Percentiles rank a stretch among this genome's conserved stretches.
phyloP scores from a whole-genome alignment of 176 grass and related monocot species.

The Raddia distichophylla region DNA sequence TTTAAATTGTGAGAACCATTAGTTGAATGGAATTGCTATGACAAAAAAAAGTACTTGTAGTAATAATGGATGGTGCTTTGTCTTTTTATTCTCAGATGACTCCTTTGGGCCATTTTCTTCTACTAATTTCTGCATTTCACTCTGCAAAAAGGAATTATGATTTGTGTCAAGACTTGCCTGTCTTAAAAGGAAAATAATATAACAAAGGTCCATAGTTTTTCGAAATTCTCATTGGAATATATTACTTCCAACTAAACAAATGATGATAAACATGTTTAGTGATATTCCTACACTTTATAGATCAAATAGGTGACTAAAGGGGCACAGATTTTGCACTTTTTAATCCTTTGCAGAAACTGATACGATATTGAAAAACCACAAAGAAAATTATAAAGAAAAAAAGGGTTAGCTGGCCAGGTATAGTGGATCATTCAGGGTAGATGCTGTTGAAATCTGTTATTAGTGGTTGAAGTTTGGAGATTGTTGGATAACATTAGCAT shows the following conservation, averaged over 20 bases:
- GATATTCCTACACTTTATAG: neutral
- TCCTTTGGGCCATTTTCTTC: constrained; percentile 54
- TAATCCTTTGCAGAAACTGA: constrained; percentile 2
- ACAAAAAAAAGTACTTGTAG: constrained; percentile 62
- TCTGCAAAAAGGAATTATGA: constrained; percentile 27
- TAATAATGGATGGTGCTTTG: constrained; percentile 75
- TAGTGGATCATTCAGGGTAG: too few relatives aligned
- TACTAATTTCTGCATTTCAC: constrained; percentile 75
- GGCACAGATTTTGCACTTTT: neutral
- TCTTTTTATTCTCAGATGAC: constrained; percentile 53
- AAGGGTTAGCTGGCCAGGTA: too few relatives aligned
- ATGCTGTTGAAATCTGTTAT: too few relatives aligned
- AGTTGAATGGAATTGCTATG: neutral
- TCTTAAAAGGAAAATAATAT: constrained; percentile 1
- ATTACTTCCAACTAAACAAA: constrained; percentile 8
- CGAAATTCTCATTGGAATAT: neutral
- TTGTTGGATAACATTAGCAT: too few relatives aligned
- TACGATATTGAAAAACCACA: too few relatives aligned
- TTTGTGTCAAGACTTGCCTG: neutral
- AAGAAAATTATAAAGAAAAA: too few relatives aligned
- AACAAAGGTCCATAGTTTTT: neutral
- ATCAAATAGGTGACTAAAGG: neutral
- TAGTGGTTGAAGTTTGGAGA: too few relatives aligned
- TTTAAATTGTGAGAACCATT: constrained; percentile 23
- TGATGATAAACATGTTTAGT: neutral